Base-by-base conservation (phyloP, 1,139 yeast genomes). In the Candida glucosophila region DNA sequence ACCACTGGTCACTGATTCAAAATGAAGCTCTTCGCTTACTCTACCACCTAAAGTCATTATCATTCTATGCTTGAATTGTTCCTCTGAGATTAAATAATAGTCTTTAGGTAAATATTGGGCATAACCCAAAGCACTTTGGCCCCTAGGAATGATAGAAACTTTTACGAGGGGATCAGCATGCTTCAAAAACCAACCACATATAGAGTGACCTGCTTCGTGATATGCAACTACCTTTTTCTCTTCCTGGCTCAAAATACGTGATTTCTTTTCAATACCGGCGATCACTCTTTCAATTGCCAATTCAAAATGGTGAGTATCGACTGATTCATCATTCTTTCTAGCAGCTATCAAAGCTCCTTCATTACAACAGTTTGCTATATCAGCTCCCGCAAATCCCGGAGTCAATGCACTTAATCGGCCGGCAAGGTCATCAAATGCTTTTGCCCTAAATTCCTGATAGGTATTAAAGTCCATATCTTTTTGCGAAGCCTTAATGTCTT, bases 351-450 rank as follows among this genome's bases (percentile, higher is more conserved):
- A 64, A 2, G 90, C 90, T 32, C 88, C 88, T 50, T 80, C 92
- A 41, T 80, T 80, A 52, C 86, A 78, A 39, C 78, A 78, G 46
- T 80, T 80, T 26, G 92, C 86, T 48, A 80, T 80, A 49, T 80
- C 92, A 18, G 92, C 92, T 50, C 92, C 92, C 1, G 86, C 75
- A 48, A 80, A 80, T 0, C 92, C 92, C 1, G 92, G 90, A 2
- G 92, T 80, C 43, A 80, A 61, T 3, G 88, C 83, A 25, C 85
- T 77, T 35, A 80, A 59, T 47, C 83, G 67, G 24, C 86, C 86
- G 21, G 78, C 73, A 39, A 78, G 58, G 29, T 72, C 68, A 22
- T 72, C 78, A 22, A 72, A 50, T n/a, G 73, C 72, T 23, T 55
- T 55, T 11, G 57, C 49, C 25, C 65, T 59, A 30, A 64, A 51